A percentile compares a stretch with the other conserved stretches of the same genome.
Conservation (phyloP, 2,329 filamentous ascomycete genomes). For the Colletotrichum sp. region DNA sequence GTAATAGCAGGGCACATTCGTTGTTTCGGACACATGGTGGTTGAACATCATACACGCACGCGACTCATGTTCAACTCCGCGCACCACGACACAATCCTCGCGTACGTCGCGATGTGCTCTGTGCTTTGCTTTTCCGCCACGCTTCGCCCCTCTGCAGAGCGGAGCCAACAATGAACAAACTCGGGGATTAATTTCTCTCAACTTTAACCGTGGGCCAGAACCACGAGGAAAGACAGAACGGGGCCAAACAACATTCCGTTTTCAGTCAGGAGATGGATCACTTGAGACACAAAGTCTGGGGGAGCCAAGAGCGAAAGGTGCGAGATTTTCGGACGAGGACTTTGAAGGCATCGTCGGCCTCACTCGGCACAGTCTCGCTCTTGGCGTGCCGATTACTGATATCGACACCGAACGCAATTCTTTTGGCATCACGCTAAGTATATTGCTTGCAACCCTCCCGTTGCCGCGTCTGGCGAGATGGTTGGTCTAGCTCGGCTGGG, state of each 20-base stretch:
- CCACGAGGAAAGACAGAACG: background rate
- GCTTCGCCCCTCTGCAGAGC: constrained; percentile 1
- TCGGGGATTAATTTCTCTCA: constrained; percentile 11
- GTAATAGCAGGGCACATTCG: background rate
- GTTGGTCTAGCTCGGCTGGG: background rate
- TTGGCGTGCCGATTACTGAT: background rate
- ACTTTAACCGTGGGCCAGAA: background rate
- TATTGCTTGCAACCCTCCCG: background rate
- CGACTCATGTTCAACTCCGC: background rate
- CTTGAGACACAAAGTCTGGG: background rate
- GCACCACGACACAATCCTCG: background rate
- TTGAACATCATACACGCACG: background rate
- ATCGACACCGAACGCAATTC: background rate
- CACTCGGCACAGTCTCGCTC: background rate
- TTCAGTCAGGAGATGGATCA: background rate
- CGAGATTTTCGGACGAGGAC: background rate
- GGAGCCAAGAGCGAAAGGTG: background rate
- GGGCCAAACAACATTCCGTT: background rate
- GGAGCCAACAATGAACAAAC: background rate
- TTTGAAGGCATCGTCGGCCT: background rate
- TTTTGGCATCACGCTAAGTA: background rate
- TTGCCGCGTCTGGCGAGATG: background rate
- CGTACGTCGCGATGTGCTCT: background rate
- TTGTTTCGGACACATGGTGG: constrained; percentile 2
- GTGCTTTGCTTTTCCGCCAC: background rate